Conservation (phyloP, 176 grass and related monocot genomes). For the Paspalum vaginatum region DNA sequence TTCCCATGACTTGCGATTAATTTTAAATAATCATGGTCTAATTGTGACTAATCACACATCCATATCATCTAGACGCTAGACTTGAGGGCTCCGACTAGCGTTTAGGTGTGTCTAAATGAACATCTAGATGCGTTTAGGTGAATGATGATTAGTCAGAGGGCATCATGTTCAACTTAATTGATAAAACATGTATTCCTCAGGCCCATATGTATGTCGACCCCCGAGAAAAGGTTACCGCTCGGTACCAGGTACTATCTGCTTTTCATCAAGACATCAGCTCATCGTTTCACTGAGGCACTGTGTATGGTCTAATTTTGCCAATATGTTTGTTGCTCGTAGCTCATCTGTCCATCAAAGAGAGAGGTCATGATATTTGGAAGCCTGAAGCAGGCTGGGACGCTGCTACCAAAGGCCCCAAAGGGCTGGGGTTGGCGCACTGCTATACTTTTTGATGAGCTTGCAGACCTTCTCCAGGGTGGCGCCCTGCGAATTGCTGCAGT, state of each 20-base stretch:
- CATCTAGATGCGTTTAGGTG: too few species aligned
- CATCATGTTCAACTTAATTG: constrained; percentile 8
- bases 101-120: too few species aligned
- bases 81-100: too few species aligned
- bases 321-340: constrained; percentile 45
- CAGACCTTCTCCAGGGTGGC: constrained; percentile 87
- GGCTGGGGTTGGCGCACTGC: constrained; percentile 99
- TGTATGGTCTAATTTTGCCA: background rate
- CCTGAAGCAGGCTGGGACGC: constrained; percentile 90
- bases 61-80: too few species aligned
- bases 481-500: constrained; percentile 77
- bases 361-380: constrained; percentile 92
- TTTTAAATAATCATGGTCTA: too few species aligned
- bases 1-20: too few species aligned
- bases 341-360: constrained; percentile 96
- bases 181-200: constrained; percentile 51
- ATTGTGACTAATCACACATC: too few species aligned
- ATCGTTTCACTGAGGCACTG: background rate
- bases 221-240: constrained; percentile 93
- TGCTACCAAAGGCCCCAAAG: constrained; percentile 94
- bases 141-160: background rate
- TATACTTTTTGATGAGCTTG: constrained; percentile 86
- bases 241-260: constrained; percentile 74
- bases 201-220: constrained; percentile 78
- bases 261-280: background rate